Percentiles rank a stretch among this genome's conserved stretches.
phyloP scores from a whole-genome alignment of 176 grass and related monocot species.

The Eragrostis nindensis region DNA sequence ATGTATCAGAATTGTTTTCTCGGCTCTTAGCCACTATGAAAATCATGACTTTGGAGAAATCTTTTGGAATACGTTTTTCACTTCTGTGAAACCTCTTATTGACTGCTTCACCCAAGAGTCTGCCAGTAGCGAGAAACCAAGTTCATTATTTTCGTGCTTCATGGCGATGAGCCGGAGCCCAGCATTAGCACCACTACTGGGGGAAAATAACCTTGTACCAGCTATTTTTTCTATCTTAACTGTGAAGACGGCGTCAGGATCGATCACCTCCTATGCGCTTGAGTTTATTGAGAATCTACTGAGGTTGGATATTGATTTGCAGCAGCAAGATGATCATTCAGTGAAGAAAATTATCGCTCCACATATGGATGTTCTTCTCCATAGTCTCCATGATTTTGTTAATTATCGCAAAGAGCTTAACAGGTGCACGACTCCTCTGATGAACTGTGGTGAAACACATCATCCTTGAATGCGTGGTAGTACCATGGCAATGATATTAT shows the following conservation, averaged over 20 bases:
- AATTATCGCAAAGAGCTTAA: slow-evolving; percentile 70
- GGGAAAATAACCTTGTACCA: slow-evolving; percentile 74
- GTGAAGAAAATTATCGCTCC: slow-evolving; percentile 66
- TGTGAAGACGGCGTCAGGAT: slow-evolving; percentile 78
- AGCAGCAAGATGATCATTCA: slow-evolving; percentile 57
- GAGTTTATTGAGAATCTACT: slow-evolving; percentile 92
- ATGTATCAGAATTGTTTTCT: slow-evolving; percentile 75
- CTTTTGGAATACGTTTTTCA: slow-evolving; percentile 89
- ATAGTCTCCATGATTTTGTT: slow-evolving; percentile 81
- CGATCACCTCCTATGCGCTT: slow-evolving; percentile 74
- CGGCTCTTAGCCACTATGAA: slow-evolving; percentile 68
- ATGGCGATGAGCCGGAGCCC: slow-evolving; percentile 84
- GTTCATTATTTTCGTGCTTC: slow-evolving; percentile 91
- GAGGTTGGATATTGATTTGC: slow-evolving; percentile 74
- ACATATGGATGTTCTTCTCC: slow-evolving; percentile 83
- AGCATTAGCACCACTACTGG: slow-evolving; percentile 66
- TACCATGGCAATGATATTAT: background rate
- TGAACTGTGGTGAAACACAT: background rate
- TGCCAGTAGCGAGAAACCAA: slow-evolving; percentile 86
- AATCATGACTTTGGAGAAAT: slow-evolving; percentile 69
- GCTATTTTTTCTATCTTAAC: slow-evolving; percentile 89
- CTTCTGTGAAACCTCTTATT: slow-evolving; percentile 74
- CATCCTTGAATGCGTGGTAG: background rate
- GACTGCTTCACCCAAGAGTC: slow-evolving; percentile 84
- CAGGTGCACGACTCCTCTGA: slow-evolving; percentile 52